Conservation (phyloP, 148 eudicot genomes). For the Fagopyrum tataricum region DNA sequence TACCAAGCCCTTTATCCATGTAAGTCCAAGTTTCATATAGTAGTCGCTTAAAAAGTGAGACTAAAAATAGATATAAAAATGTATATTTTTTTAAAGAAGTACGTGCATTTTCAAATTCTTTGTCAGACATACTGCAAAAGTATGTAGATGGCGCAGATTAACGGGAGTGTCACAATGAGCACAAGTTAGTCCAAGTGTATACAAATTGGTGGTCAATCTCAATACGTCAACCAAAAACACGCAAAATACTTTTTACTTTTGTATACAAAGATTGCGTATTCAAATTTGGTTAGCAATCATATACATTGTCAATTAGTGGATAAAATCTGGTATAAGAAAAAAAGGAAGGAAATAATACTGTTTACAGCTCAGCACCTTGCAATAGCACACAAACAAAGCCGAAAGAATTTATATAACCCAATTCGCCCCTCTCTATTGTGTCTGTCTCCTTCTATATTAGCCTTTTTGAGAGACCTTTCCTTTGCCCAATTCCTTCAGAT, state of each 20-base stretch:
- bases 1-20: no score
- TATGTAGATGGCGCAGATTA: neutral
- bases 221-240: neutral
- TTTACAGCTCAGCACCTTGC: slow-evolving; percentile 5
- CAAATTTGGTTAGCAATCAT: neutral
- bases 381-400: neutral
- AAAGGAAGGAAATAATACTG: neutral
- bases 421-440: neutral
- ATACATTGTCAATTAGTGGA: neutral
- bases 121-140: slow-evolving; percentile 3
- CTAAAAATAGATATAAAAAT: neutral
- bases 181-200: neutral
- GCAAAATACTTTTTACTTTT: neutral
- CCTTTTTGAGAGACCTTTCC: neutral
- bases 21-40: no score
- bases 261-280: neutral
- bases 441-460: slow-evolving; percentile 3
- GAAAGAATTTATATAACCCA: slow-evolving; percentile 5
- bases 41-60: neutral
- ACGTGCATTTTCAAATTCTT: neutral
- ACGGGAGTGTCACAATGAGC: neutral
- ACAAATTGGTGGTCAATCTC: neutral
- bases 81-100: neutral
- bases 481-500: slow-evolving; percentile 3
- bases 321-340: neutral